phyloP scores from a whole-genome alignment of 1,284 basidiomycete genomes.

The Leccinum ponderosum region DNA sequence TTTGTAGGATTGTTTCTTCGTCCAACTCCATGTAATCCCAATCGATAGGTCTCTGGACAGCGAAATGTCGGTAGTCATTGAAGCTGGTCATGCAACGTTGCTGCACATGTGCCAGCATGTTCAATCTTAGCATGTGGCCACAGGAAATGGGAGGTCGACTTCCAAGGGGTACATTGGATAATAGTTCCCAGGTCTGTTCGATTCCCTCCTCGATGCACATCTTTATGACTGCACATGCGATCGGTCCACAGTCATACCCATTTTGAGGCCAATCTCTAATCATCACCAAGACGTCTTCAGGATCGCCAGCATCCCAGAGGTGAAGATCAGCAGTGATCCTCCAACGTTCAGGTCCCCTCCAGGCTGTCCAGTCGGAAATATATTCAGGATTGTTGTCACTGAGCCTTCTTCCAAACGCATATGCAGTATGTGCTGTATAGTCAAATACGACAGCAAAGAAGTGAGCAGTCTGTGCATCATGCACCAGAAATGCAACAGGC shows the following conservation, averaged over 20 bases:
- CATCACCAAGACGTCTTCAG: background rate
- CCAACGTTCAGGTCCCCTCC: slow-evolving; percentile 8
- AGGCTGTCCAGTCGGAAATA: background rate
- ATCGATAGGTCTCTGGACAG: rapidly evolving
- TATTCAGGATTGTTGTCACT: background rate
- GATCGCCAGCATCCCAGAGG: background rate
- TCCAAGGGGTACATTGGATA: background rate
- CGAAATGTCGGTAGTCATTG: slow-evolving; percentile 7
- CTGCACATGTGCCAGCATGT: background rate
- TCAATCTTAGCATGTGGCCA: background rate
- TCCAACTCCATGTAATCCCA: slow-evolving; percentile 5
- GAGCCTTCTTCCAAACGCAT: slow-evolving; percentile 4
- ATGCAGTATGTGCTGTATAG: background rate
- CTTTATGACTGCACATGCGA: slow-evolving; percentile 1
- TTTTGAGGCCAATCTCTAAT: slow-evolving; percentile 10
- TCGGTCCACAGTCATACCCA: slow-evolving; percentile 9
- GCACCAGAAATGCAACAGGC: background rate
- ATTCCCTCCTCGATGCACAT: slow-evolving; percentile 5
- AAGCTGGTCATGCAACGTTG: slow-evolving; percentile 3
- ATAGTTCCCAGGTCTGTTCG: background rate
- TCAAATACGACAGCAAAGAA: slow-evolving; percentile 12
- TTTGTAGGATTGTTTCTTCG: background rate
- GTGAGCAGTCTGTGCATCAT: background rate
- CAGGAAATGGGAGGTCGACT: background rate
- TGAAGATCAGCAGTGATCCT: background rate